Conservation (phyloP, 768 basidiomycete genomes). For the Termitomyces eurrhizus region DNA sequence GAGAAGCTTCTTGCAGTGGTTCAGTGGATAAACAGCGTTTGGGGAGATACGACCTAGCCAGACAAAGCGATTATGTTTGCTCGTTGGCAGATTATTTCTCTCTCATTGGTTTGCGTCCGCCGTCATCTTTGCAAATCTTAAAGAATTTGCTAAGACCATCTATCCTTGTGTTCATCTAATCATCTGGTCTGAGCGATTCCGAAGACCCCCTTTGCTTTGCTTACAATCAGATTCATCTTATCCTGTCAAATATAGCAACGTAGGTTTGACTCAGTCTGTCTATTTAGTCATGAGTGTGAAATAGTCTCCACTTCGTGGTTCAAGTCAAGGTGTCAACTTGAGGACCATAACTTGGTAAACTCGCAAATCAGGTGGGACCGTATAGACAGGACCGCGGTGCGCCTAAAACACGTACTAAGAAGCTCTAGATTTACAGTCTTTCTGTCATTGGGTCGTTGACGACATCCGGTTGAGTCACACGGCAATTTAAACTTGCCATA, state of each 20-base stretch:
- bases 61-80: not conserved
- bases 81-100: not conserved
- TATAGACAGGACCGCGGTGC: not conserved
- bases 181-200: not conserved
- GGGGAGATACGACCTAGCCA: slow-evolving; percentile 36
- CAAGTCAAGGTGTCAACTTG: too few species aligned
- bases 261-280: not conserved
- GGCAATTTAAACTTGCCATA: too few species aligned
- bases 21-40: slow-evolving; percentile 54
- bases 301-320: too few species aligned
- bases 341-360: not conserved
- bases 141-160: not conserved
- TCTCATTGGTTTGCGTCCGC: not conserved
- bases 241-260: not conserved
- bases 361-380: too few species aligned
- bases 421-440: not conserved
- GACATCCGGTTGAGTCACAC: not conserved
- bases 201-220: too few species aligned
- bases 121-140: not conserved
- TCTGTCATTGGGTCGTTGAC: not conserved
- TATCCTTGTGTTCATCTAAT: not conserved
- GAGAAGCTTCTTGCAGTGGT: slow-evolving; percentile 36
- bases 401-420: not conserved
- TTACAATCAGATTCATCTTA: too few species aligned
- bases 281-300: not conserved